These are phyloP conservation scores for Rubia balearica DNA, from an alignment of 305 asterid genomes.

Conservation along the genomic window DNA sequence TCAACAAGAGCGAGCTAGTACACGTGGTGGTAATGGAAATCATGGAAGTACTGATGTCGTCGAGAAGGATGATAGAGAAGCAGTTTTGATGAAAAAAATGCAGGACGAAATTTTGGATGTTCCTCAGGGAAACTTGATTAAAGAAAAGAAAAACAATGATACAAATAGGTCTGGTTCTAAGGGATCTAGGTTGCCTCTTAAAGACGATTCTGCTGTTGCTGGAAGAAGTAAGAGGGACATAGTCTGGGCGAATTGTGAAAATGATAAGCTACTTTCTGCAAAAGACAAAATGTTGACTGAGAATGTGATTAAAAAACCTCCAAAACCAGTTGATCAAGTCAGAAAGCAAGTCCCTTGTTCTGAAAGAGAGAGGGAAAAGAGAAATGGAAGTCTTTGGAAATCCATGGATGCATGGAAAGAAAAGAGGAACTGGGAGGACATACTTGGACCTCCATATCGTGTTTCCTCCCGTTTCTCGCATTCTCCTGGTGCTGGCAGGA, in stretches of 20 bases:
- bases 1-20: slow-evolving; percentile 67
- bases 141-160: slow-evolving; percentile 48
- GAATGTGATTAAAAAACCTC: slow-evolving; percentile 35
- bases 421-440: slow-evolving; percentile 96
- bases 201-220: slow-evolving; percentile 37
- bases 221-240: slow-evolving; percentile 46
- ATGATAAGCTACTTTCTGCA: slow-evolving; percentile 39
- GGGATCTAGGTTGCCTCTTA: slow-evolving; percentile 40
- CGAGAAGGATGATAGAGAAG: slow-evolving; percentile 30
- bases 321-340: slow-evolving; percentile 43
- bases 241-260: slow-evolving; percentile 36
- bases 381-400: slow-evolving; percentile 50
- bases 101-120: slow-evolving; percentile 35
- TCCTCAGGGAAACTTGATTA: slow-evolving; percentile 36
- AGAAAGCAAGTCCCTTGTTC: slow-evolving; percentile 39
- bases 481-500: slow-evolving; percentile 88
- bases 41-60: slow-evolving; percentile 31
- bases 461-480: slow-evolving; percentile 85
- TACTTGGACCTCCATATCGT: slow-evolving; percentile 78
- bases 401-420: slow-evolving; percentile 99
- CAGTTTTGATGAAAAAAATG: slow-evolving; percentile 27
- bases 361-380: slow-evolving; percentile 73
- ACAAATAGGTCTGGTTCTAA: slow-evolving; percentile 36
- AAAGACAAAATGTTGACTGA: slow-evolving; percentile 46
- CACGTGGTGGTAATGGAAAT: slow-evolving; percentile 34